Base-by-base conservation (phyloP, 306 rosid species). In the Oxytropis ochrocephala region DNA sequence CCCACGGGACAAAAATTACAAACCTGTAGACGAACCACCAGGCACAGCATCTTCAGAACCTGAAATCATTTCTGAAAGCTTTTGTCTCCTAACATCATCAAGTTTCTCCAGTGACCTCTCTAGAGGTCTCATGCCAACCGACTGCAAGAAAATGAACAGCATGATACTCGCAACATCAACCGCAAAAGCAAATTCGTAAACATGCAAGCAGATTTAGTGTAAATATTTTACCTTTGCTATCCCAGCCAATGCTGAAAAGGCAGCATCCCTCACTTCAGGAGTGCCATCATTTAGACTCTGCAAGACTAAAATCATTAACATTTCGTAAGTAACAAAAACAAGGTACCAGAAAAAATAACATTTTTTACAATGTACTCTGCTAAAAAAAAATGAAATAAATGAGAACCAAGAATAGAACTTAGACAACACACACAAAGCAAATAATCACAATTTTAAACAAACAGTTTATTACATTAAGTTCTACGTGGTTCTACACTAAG, bases 221-320 rank as follows among this genome's bases (percentile, higher is more conserved):
- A 41, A 13, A 68, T 75, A 11, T 46, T 54, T 41, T 78, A 91
- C 99, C 97, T 95, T 95, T n/a, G 97, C 99, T 79, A 89, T 78
- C 67, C 91, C 97, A 8, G 97, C 88, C 80, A 95, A 75, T 68
- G 84, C 95, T 54, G 92, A 91, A 89, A 95, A 95, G 57, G 99
- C 89, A 18, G 99, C 97, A 79, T 95, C 99, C 85, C 99, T 89
- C 78, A 95, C 99, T 0, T 95, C 99, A 11, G 97, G 99, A 59
- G 97, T 95, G 58, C 96, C 92, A 56, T 95, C 99, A 65, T 95
- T 89, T 61, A 91, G 89, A 70, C 91, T 75, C 99, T 95, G 76
- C 73, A 83, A 73, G 21, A 68, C 57, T 70, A 78, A 85, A 55
- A 75, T 55, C 14, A 33, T 61, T 30, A 57, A 36, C 13, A 51